Base-by-base conservation (phyloP, 176 grass and related monocot genomes). In the Triticum aestivum region DNA sequence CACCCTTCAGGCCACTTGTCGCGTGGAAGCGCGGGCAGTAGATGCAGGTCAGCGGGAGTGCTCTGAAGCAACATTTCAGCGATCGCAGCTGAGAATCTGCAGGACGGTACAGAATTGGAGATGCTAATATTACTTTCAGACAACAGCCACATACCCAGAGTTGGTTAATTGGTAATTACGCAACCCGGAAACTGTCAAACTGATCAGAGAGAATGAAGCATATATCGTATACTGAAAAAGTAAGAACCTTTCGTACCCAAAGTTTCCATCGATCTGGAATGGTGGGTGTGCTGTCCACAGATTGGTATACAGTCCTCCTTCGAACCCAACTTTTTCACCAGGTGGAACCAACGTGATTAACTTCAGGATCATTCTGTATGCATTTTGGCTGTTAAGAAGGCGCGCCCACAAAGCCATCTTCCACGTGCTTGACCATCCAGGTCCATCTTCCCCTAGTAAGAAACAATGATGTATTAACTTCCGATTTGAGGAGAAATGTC, bases 361-460 rank as follows among this genome's bases (percentile, higher is more conserved):
- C 54, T 85, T 91, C 20, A 66, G 86, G 29, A 97, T 67, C 92
- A 97, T 89, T 70, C 30, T 91, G 84, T 97, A 94, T 61, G 94
- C 92, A 35, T 94, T 89, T 69, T 90, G 81, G 15, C 88, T 86
- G 61, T 90, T 92, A 42, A 52, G 82, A 90, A 97, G 83, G 33
- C 71, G 89, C 71, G 92, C 86, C 94, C 92, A 94, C 62, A 94
- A 82, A 63, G 92, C 90, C 92, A 91, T 91, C 86, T 97, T 97
- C 94, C 94, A 97, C 89, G 91, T 92, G 44, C 86, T 94, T 8
- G 94, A 97, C 94, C 94, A 97, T 27, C 86, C 94, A 79, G 94
- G 94, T 30, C 92, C 94, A 32, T 85, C 90, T 78, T 94, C 92
- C 24, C 94, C 88, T 94, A 42, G 61, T 18, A 64, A 75, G 49